Conservation (phyloP, 495 filamentous ascomycete genomes). For the Neurospora sublineolata region DNA sequence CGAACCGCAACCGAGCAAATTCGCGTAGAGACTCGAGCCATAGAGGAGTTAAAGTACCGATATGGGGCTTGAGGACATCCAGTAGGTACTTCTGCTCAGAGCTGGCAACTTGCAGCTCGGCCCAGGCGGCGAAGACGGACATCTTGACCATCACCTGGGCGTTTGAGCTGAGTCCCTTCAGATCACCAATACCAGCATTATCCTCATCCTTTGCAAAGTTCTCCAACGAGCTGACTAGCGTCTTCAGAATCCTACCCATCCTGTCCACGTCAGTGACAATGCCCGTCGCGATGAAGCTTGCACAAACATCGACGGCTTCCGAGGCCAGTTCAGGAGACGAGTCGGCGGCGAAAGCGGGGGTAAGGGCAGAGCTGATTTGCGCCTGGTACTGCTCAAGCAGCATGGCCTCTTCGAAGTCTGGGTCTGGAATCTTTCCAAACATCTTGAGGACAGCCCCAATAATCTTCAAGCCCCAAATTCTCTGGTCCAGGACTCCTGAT, state of each 20-base stretch:
- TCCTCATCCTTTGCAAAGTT: constrained; percentile 81
- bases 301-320: constrained; percentile 95
- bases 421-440: constrained; percentile 92
- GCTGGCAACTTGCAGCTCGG: constrained; percentile 94
- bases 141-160: constrained; percentile 97
- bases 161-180: constrained; percentile 89
- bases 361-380: constrained; percentile 92
- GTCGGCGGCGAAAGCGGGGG: constrained; percentile 89
- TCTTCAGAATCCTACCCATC: constrained; percentile 93
- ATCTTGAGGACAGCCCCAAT: constrained; percentile 89
- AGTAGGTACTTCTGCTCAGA: constrained; percentile 82
- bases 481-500: constrained; percentile 76
- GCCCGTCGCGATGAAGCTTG: constrained; percentile 88
- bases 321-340: constrained; percentile 92
- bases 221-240: constrained; percentile 81
- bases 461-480: constrained; percentile 82
- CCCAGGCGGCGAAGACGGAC: constrained; percentile 95
- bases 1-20: constrained; percentile 86
- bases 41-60: constrained; percentile 75
- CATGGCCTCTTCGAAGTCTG: constrained; percentile 90
- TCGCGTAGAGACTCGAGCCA: constrained; percentile 91
- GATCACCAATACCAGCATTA: constrained; percentile 79
- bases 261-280: constrained; percentile 96
- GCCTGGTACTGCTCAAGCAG: constrained; percentile 96
- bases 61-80: constrained; percentile 80